phyloP scores from a whole-genome alignment of 176 grass and related monocot genomes.

The Juncus effusus region DNA sequence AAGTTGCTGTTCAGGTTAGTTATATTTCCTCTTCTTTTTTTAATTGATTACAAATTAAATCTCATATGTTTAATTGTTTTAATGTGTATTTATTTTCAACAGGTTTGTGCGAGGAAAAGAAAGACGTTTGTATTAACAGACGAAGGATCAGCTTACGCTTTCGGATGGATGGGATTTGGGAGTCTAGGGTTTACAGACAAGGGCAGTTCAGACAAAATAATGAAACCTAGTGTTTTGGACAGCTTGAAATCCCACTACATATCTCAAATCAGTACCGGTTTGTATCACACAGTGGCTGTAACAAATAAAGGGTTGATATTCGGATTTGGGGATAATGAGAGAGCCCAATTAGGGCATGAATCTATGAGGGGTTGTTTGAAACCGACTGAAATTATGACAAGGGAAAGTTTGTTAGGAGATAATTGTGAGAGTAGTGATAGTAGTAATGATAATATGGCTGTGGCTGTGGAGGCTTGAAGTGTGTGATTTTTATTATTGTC shows the following conservation, averaged over 20 bases:
- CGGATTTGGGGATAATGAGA: conserved; percentile 95
- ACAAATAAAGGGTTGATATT: conserved; percentile 83
- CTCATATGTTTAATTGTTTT: not conserved
- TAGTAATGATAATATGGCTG: conserved; percentile 35
- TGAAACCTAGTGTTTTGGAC: conserved; percentile 68
- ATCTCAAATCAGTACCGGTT: conserved; percentile 90
- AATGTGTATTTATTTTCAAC: conserved; percentile 18
- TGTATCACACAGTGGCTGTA: conserved; percentile 93
- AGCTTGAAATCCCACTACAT: conserved; percentile 59
- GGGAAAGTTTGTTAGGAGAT: conserved; percentile 46
- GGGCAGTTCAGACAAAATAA: conserved; percentile 83
- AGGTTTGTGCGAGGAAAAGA: conserved; percentile 98
- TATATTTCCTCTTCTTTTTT: conserved; percentile 25
- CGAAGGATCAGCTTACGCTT: conserved; percentile 74
- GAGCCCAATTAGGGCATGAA: conserved; percentile 91
- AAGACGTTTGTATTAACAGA: conserved; percentile 94
- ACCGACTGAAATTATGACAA: conserved; percentile 84
- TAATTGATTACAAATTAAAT: conserved; percentile 1
- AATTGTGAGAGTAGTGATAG: conserved; percentile 1
- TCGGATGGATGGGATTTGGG: conserved; percentile 99
- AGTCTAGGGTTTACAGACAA: conserved; percentile 91
- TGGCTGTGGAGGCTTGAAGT: conserved; percentile 59
- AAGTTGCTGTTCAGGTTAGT: conserved; percentile 90
- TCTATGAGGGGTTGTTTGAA: conserved; percentile 73
- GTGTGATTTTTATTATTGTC: conserved; percentile 36